Conservation (phyloP, 2,329 filamentous ascomycete species). For the Colletotrichum theobromicola region DNA sequence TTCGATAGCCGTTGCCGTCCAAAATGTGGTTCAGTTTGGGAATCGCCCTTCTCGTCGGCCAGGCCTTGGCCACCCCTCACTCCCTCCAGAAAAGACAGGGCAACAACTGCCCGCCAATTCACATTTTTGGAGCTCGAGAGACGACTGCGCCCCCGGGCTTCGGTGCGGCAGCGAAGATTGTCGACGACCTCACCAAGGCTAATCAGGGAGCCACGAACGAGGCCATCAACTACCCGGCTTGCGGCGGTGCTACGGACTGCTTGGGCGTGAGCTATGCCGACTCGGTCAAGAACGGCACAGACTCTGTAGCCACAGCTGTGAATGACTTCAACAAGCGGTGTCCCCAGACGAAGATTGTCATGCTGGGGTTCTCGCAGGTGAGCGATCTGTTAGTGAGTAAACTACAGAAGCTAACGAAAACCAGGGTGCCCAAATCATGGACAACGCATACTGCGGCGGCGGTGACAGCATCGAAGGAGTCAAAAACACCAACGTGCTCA, state of each 20-base stretch:
- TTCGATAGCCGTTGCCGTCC: neutral
- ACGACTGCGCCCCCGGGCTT: slow-evolving; percentile 57
- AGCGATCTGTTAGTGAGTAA: neutral
- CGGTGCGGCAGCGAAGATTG: slow-evolving; percentile 53
- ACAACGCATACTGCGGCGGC: slow-evolving; percentile 68
- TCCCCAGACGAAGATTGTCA: slow-evolving; percentile 60
- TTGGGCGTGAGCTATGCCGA: slow-evolving; percentile 64
- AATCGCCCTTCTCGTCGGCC: slow-evolving; percentile 1
- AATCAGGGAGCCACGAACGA: slow-evolving; percentile 58
- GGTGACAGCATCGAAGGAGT: slow-evolving; percentile 51
- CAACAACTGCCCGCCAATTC: slow-evolving; percentile 41
- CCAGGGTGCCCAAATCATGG: slow-evolving; percentile 67
- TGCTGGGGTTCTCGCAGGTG: slow-evolving; percentile 68
- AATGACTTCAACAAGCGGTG: slow-evolving; percentile 62
- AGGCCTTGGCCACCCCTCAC: slow-evolving; percentile 1
- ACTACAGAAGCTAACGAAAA: neutral
- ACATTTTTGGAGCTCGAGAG: slow-evolving; percentile 53
- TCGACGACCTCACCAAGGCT: slow-evolving; percentile 52
- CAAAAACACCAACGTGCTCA: slow-evolving; percentile 44
- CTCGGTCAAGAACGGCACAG: slow-evolving; percentile 62
- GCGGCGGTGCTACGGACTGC: slow-evolving; percentile 63
- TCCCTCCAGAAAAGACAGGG: neutral
- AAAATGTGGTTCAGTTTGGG: slow-evolving; percentile 6
- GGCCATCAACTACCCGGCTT: slow-evolving; percentile 65
- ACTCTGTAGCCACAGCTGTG: slow-evolving; percentile 63